Evolutionary conservation across 176 grass and related monocot genomes (phyloP).

Genomic region (Hyparrhenia diplandra): DNA sequence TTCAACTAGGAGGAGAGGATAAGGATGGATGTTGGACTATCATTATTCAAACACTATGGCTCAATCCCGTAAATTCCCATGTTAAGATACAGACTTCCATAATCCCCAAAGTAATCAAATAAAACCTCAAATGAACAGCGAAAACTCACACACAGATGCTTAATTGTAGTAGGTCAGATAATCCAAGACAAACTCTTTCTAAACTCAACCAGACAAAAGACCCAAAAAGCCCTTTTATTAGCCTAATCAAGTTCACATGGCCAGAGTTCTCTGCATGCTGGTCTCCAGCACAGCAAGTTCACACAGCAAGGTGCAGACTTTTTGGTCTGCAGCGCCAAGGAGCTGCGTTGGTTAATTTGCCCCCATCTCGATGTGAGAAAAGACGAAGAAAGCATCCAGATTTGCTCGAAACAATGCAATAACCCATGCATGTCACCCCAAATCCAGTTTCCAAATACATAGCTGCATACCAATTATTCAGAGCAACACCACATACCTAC

Average conservation of each 20-base stretch:
- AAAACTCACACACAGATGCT: background rate
- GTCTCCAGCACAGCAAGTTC: background rate
- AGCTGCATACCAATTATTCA: background rate
- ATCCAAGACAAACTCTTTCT: background rate
- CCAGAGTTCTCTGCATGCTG: background rate
- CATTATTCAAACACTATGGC: background rate
- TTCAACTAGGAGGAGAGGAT: background rate
- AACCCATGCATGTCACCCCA: background rate
- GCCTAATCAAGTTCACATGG: background rate
- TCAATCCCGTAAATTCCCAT: background rate
- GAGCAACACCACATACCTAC: background rate
- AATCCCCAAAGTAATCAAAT: background rate
- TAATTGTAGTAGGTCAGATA: background rate
- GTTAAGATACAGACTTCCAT: background rate
- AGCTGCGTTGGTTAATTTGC: background rate
- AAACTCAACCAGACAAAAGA: background rate
- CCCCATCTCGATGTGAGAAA: background rate
- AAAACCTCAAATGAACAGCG: background rate
- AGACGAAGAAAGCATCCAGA: background rate
- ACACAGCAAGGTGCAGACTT: background rate
- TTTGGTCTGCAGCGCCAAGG: background rate
- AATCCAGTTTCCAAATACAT: background rate
- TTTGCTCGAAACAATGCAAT: background rate
- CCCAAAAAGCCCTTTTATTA: background rate
- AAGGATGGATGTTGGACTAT: background rate